Conservation (phyloP, 75 land plant genomes). For the Isoetes taiwanensis region DNA sequence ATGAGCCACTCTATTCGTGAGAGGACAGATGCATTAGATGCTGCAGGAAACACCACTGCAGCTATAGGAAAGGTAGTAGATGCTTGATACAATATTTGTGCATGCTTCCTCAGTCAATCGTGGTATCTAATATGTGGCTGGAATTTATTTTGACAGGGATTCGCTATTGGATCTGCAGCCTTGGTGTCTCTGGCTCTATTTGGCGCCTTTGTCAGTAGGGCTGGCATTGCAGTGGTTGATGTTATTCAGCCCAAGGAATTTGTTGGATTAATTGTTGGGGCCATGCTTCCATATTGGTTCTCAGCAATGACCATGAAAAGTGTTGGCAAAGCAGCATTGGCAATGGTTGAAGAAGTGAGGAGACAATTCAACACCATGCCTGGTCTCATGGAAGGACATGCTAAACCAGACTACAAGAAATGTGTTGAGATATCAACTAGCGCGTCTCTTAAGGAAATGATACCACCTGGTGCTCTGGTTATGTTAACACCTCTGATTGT, state of each 20-base stretch:
- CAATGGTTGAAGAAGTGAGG: slow-evolving; percentile 74
- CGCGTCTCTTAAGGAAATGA: slow-evolving; percentile 51
- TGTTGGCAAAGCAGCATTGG: slow-evolving; percentile 69
- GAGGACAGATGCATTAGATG: slow-evolving; percentile 75
- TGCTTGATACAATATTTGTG: no score
- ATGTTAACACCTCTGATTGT: slow-evolving; percentile 59
- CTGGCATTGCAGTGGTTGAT: slow-evolving; percentile 38
- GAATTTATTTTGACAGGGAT: no score
- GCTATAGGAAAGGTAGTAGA: slow-evolving; percentile 75
- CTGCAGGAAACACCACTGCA: slow-evolving; percentile 85
- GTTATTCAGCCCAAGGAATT: slow-evolving; percentile 38
- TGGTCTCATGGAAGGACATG: slow-evolving; percentile 33
- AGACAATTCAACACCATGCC: slow-evolving; percentile 47
- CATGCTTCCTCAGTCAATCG: no score
- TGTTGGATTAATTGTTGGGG: slow-evolving; percentile 47
- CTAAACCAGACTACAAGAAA: slow-evolving; percentile 52
- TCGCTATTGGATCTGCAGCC: slow-evolving; percentile 53
- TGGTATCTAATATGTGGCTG: no score
- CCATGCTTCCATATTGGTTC: slow-evolving; percentile 69
- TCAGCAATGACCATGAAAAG: slow-evolving; percentile 56
- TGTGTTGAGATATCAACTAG: slow-evolving; percentile 43
- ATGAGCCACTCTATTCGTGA: slow-evolving; percentile 62
- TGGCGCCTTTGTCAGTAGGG: slow-evolving; percentile 59
- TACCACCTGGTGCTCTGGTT: slow-evolving; percentile 55
- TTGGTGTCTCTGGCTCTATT: slow-evolving; percentile 47